Conservation (phyloP, 2,329 filamentous ascomycete species). For the Tolypocladium guangdongense region DNA sequence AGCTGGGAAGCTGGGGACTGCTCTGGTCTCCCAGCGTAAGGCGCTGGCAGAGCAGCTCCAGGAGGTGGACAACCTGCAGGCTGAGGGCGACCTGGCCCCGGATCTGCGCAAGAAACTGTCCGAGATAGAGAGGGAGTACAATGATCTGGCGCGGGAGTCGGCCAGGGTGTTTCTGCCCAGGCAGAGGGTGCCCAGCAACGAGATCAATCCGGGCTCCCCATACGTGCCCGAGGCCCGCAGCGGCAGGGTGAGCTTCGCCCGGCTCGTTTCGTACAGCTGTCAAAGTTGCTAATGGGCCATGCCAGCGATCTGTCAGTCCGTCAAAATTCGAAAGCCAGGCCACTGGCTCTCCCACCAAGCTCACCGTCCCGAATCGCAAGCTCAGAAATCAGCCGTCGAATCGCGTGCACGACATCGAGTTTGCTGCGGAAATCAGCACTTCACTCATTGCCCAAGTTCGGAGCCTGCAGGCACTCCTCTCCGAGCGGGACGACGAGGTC, state of each 20-base stretch:
- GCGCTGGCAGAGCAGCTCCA: slow-evolving; percentile 71
- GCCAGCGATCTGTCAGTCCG: slow-evolving; percentile 57
- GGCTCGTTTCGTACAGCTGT: neutral
- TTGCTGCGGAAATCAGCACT: slow-evolving; percentile 96
- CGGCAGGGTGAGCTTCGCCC: slow-evolving; percentile 35
- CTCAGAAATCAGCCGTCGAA: slow-evolving; percentile 82
- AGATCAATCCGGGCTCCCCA: slow-evolving; percentile 41
- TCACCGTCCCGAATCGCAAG: slow-evolving; percentile 76
- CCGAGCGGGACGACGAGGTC: slow-evolving; percentile 79
- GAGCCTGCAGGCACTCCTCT: slow-evolving; percentile 72
- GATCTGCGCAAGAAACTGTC: slow-evolving; percentile 74
- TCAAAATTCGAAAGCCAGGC: slow-evolving; percentile 77
- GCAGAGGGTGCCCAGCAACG: slow-evolving; percentile 65
- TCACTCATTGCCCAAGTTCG: slow-evolving; percentile 90
- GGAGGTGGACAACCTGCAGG: slow-evolving; percentile 70
- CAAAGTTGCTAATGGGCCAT: slow-evolving; percentile 2
- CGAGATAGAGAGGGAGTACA: slow-evolving; percentile 89
- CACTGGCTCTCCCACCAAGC: slow-evolving; percentile 77
- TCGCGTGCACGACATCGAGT: slow-evolving; percentile 90
- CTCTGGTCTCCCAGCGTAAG: slow-evolving; percentile 76
- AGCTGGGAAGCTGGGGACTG: slow-evolving; percentile 77
- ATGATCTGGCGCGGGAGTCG: slow-evolving; percentile 83
- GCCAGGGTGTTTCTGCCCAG: slow-evolving; percentile 81
- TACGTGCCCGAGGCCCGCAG: slow-evolving; percentile 41
- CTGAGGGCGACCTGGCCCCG: slow-evolving; percentile 67